These are phyloP conservation scores for Candida berthetii DNA, from an alignment of 805 yeast species.

Conservation along the genomic window DNA sequence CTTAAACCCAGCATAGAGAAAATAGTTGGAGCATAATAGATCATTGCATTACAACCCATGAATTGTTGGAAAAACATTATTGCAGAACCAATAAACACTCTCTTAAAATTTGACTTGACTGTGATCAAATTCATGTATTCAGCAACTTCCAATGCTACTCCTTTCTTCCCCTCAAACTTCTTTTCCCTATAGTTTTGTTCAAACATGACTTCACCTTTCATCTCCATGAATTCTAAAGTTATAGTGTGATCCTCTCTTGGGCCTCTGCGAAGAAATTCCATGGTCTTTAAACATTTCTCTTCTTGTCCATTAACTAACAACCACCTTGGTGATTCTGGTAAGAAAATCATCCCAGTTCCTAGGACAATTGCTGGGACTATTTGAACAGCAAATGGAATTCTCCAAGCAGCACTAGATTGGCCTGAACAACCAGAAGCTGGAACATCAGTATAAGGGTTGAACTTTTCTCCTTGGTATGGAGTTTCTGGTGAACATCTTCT, in stretches of 20 bases:
- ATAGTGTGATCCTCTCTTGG: constrained; percentile 28
- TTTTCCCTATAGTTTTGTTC: constrained; percentile 11
- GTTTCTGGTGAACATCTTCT: constrained; percentile 15
- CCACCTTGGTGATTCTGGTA: constrained; percentile 10
- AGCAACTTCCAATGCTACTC: constrained; percentile 29
- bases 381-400: constrained; percentile 38
- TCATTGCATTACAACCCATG: constrained; percentile 42
- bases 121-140: constrained; percentile 4
- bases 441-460: constrained; percentile 5
- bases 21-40: constrained; percentile 42
- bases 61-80: too few relatives aligned
- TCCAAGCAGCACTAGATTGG: constrained; percentile 27
- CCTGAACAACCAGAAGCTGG: constrained; percentile 6
- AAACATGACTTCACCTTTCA: constrained; percentile 16
- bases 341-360: constrained; percentile 12
- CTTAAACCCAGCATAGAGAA: constrained; percentile 40
- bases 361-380: constrained; percentile 34
- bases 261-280: constrained; percentile 29
- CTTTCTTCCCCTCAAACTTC: constrained; percentile 24
- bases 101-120: too few relatives aligned
- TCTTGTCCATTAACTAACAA: constrained; percentile 26
- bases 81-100: too few relatives aligned
- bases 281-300: constrained; percentile 26
- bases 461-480: constrained; percentile 10
- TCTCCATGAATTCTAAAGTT: constrained; percentile 28